Percentiles rank a stretch among this genome's conserved stretches.
Evolutionary conservation across 2,329 filamentous ascomycete genomes (phyloP).

Genomic region (Aspergillus clavatus): DNA sequence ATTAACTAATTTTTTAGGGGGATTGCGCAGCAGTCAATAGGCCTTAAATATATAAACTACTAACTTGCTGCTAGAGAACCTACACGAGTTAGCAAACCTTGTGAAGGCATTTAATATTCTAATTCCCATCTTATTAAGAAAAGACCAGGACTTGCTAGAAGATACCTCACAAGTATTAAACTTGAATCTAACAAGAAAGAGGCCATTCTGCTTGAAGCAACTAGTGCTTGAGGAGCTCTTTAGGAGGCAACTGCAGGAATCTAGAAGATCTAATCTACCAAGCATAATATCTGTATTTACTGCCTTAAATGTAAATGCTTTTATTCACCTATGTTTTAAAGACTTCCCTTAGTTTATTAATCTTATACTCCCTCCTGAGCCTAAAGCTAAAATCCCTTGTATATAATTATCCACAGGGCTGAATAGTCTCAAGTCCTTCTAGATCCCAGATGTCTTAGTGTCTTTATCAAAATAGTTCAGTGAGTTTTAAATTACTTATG

Average conservation of each 20-base stretch:
- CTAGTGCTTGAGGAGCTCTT: background rate
- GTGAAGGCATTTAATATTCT: background rate
- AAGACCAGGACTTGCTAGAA: background rate
- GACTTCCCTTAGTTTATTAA: constrained; percentile 1
- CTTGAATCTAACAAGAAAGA: background rate
- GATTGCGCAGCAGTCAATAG: constrained; percentile 1
- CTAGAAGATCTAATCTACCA: background rate
- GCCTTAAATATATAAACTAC: background rate
- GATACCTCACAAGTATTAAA: background rate
- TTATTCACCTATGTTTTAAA: background rate
- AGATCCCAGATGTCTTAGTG: no score
- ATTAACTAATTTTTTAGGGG: background rate
- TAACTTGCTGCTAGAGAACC: background rate
- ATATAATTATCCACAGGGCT: no score
- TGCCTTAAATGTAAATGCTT: background rate
- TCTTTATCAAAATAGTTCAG: no score
- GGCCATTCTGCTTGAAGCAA: constrained; percentile 1
- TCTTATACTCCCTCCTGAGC: background rate
- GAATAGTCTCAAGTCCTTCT: no score
- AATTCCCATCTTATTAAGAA: background rate
- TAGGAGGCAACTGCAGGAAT: background rate
- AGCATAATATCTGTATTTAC: constrained; percentile 1
- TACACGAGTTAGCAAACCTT: constrained; percentile 1
- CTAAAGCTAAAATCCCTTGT: no score
- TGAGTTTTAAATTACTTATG: no score